Conservation (phyloP, 805 yeast species). For the Alloascoidea hylecoeti region DNA sequence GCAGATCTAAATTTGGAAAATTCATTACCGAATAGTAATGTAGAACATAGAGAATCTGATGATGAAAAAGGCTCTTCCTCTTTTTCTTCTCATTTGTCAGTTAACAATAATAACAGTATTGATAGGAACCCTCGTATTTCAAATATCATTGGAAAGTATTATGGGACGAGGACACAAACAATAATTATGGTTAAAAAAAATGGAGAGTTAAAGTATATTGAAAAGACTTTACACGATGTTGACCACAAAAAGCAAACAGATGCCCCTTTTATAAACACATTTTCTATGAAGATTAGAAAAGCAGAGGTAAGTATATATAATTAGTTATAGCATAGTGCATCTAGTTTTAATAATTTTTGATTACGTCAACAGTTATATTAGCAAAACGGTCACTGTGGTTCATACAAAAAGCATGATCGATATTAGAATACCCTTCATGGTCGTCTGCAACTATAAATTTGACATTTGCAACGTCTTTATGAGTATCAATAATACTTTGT, state of each 20-base stretch:
- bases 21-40: background rate
- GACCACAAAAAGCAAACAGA: background rate
- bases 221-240: slow-evolving; percentile 34
- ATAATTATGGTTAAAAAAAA: slow-evolving; percentile 42
- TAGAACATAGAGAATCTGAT: slow-evolving; percentile 1
- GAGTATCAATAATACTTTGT: slow-evolving; percentile 22
- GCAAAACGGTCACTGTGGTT: slow-evolving; percentile 35
- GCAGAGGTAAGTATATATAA: too few species aligned
- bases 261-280: background rate
- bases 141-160: slow-evolving; percentile 35
- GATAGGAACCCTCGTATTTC: slow-evolving; percentile 11
- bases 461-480: slow-evolving; percentile 17
- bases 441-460: slow-evolving; percentile 20
- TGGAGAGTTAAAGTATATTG: slow-evolving; percentile 44
- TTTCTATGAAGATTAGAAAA: too few species aligned
- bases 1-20: background rate
- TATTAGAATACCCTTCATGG: slow-evolving; percentile 15
- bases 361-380: slow-evolving; percentile 19
- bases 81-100: background rate
- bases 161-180: slow-evolving; percentile 86
- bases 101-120: background rate
- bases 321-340: too few species aligned
- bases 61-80: background rate
- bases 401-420: slow-evolving; percentile 50
- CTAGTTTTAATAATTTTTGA: too few species aligned